phyloP scores from a whole-genome alignment of 2,329 filamentous ascomycete species.

The Achaetomium macrosporum region DNA sequence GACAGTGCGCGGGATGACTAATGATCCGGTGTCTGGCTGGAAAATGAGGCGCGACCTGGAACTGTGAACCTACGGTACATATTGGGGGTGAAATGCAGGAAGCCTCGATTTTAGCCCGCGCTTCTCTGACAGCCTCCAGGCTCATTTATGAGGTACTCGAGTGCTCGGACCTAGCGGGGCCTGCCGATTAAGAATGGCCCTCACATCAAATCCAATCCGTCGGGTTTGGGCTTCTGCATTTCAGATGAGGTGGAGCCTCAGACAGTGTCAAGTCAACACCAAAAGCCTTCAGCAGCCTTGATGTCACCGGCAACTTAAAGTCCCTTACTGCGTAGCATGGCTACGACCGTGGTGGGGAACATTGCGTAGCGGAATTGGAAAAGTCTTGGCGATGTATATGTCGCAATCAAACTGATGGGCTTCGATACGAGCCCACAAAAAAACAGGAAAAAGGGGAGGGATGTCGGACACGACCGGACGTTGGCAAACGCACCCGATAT shows the following conservation, averaged over 20 bases:
- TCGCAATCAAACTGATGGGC: slow-evolving; percentile 13
- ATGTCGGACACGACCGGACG: not conserved
- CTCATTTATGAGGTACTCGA: not conserved
- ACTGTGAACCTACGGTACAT: no score
- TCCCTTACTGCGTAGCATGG: not conserved
- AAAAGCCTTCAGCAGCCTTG: not conserved
- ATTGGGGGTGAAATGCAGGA: not conserved
- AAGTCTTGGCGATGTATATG: slow-evolving; percentile 12
- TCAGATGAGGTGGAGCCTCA: no score
- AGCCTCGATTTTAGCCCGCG: slow-evolving; percentile 12
- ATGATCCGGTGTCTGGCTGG: not conserved
- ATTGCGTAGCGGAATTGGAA: slow-evolving; percentile 10
- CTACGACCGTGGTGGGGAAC: not conserved
- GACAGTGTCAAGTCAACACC: no score
- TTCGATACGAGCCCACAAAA: slow-evolving; percentile 12
- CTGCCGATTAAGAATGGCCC: no score
- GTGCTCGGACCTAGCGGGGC: no score
- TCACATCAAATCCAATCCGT: no score
- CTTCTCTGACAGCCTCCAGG: slow-evolving; percentile 3
- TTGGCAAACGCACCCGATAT: no score
- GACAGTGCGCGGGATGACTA: slow-evolving; percentile 10
- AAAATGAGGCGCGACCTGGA: not conserved
- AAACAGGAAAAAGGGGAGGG: not conserved
- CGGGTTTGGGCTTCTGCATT: no score
- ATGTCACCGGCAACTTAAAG: slow-evolving; percentile 7